Base-by-base conservation (phyloP, 106 monocot genomes). In the Dendrobium huoshanense region DNA sequence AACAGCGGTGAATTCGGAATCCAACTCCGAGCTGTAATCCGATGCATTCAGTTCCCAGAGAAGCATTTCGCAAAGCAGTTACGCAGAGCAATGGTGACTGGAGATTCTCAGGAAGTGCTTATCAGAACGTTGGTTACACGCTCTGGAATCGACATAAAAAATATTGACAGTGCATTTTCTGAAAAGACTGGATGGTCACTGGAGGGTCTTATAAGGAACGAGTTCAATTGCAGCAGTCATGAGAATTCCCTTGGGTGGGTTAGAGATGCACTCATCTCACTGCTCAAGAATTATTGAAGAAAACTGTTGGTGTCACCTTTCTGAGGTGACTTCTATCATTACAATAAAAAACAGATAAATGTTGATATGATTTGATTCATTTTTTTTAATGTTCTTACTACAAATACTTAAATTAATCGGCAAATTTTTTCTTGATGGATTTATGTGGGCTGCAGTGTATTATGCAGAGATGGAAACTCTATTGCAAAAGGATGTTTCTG, bases 41-140 rank as follows among this genome's bases (percentile, higher is more conserved):
- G 84, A 17, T 89, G 86, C 82, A 74, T 86, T 25, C 86, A 86
- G 86, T 82, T 56, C 33, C 89, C 89, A 2, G 86, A 84, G 84
- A 89, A 86, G 86, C 83, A 89, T 24, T 86, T 89, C 29, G 77
- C 86, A 0, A 89, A 84, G 84, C 86, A 79, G 82, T 75, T 89
- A 8, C 75, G 81, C 42, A 54, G 9, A 10, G 65, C 80, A 27
- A 20, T 89, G 79, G 80, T 79, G 45, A 72, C 43, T 37, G 81
- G 84, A 1, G 51, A 86, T 49, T 84, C 77, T 2, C 41, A 4
- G 20, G 81, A 89, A 72, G 83, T 77, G 41, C 20, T 89, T 31
- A 82, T 86, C 3, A 70, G 79, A 61, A 84, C 64, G 11, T 70
- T 89, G 0, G 72, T 84, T 47, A 84, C 86, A 5, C 61, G 89